Evolutionary conservation across 2,329 filamentous ascomycete genomes (phyloP), one percentile per base, ranked within the genome.

Genomic region (Diaporthe nobilis): DNA sequence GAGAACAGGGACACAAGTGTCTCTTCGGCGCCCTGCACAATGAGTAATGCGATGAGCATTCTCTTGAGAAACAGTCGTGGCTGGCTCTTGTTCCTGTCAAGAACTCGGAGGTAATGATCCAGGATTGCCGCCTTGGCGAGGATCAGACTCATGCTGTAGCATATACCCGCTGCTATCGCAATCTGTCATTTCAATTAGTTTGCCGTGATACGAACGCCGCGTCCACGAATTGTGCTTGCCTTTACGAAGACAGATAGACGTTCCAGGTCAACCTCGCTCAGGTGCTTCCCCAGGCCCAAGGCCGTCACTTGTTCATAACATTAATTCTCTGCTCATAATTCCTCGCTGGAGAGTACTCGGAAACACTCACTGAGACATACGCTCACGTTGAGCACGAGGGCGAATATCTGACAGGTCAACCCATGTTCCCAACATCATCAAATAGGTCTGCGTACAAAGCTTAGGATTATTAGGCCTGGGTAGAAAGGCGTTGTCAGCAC

Each of bases 101-200:
- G 44, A 13, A 42, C 25, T 42, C 31, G 58, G 20, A 73, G 58
- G 20, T 67, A 67, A 13, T 67, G 60, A 31, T 67, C 47, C n/a
- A 67, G 7, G 25, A 73, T 42, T 10, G 53, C 60, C 17, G 47
- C 51, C 47, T 73, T 73, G 20, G 71, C 71, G 5, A 67, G 47
- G 47, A 55, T 65, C n/a, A 73, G 20, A 34, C 71, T 57, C 47
- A 73, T 67, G 58, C 71, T 73, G 20, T 73, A 73, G 42, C 34
- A 31, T 44, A 73, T 67, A 25, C 60, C 71, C 25, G 61, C 31
- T 28, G 28, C 39, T 34, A 73, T 25, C 25, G 71, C 60, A 34
- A 67, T 7, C 71, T 73, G 58, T 13, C 49, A 15, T 20, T 22
- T 34, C 25, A 25, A 34, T 73, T 60, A 73, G 57, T 7, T 2